Base-by-base conservation (phyloP, 2,329 filamentous ascomycete genomes). In the Lachnellula occidentalis region DNA sequence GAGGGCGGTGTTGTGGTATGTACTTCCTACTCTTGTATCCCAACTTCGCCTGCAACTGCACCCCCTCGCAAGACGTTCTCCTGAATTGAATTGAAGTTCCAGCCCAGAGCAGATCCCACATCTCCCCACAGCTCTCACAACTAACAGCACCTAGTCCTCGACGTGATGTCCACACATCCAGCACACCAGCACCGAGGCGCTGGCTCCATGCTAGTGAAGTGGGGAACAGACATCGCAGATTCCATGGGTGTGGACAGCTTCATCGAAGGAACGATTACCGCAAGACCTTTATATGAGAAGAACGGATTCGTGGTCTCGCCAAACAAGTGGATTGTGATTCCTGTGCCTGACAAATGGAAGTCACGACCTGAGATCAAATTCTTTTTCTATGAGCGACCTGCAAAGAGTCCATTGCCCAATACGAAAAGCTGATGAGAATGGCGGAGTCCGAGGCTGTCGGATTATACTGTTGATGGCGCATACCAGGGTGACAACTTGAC, bases 191-290 rank as follows among this genome's bases (percentile, higher is more conserved):
- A 66, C 3, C 68, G 68, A 34, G 72, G 72, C 3, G 64, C 69
- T 1, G 72, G 71, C 1, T 65, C 64, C 34, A 61, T 71, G 36
- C 61, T 74, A 27, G 64, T 73, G 31, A 59, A 66, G 21, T 74
- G 71, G 68, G 71, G 73, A 6, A 67, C 67, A 1, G 54, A 66
- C 7, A 63, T 71, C n/a, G 71, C 60, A 27, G 58, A 62, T 36
- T 34, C 34, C 1, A 39, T 55, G 17, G 52, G 51, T 1, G 11
- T 56, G n/a, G 50, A 52, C 15, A 48, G 47, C 9, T 56, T 51
- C 48, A 53, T 61, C 8, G 52, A 51, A n/a, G 58, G 54, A 3
- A 59, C 58, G 2, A 17, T 21, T 0, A 42, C 51, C 48, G 60
- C 37, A 11, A 64, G 51, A 46, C 43, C 37, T 3, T 43, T 62